phyloP scores from a whole-genome alignment of 106 monocot species.

The Dendrobium officinale region DNA sequence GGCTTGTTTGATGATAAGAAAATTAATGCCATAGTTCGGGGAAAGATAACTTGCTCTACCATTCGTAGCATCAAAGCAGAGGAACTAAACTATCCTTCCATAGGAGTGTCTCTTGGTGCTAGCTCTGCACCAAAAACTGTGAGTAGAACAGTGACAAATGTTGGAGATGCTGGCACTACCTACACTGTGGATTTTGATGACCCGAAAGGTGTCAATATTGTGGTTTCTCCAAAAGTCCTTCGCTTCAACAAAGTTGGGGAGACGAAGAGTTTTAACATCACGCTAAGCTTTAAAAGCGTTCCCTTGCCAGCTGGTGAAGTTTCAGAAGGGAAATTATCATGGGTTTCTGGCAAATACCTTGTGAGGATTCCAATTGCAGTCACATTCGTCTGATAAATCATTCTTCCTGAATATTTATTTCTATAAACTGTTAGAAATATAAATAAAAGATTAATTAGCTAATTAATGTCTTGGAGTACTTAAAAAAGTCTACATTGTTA shows the following conservation, averaged over 20 bases:
- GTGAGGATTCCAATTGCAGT: conserved; percentile 26
- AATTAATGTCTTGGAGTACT: too few relatives aligned
- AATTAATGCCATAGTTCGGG: conserved; percentile 4
- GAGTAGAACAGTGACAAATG: conserved; percentile 24
- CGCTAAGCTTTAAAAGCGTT: not conserved
- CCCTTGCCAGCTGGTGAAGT: not conserved
- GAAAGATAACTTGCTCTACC: not conserved
- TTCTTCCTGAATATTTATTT: too few relatives aligned
- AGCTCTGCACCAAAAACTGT: not conserved
- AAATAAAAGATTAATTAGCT: too few relatives aligned
- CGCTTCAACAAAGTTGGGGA: not conserved
- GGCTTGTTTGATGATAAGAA: not conserved
- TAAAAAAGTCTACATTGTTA: too few relatives aligned
- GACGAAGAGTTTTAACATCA: conserved; percentile 8
- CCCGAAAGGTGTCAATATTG: conserved; percentile 14
- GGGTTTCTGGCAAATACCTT: conserved; percentile 19
- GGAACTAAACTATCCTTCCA: conserved; percentile 28
- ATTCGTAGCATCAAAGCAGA: not conserved
- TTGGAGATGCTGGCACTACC: conserved; percentile 3
- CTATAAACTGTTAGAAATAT: not conserved
- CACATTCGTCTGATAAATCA: not conserved
- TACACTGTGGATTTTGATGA: conserved; percentile 4
- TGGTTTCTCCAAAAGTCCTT: conserved; percentile 10
- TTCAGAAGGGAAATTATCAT: conserved; percentile 14
- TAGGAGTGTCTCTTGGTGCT: conserved; percentile 7